Percentiles rank a stretch among this genome's conserved stretches.
These are phyloP conservation scores for Sedum album DNA, from an alignment of 164 flowering plant genomes.

Conservation along the genomic window DNA sequence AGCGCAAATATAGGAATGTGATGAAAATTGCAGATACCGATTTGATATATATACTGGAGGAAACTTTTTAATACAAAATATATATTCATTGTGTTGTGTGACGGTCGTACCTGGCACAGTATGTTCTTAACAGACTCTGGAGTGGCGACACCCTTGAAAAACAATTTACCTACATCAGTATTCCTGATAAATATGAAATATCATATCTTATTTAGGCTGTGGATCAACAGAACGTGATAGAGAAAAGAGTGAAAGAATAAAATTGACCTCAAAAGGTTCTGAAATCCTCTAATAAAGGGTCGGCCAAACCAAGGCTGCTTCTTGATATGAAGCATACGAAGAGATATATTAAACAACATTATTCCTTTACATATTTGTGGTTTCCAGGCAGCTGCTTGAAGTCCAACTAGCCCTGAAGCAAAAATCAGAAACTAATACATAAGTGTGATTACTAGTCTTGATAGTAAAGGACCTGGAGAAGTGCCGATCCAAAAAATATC, in stretches of 20 bases:
- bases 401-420: constrained; percentile 78
- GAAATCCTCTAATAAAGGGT: constrained; percentile 77
- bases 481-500: too few species aligned
- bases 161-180: constrained; percentile 59
- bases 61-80: too few species aligned
- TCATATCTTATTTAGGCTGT: not conserved
- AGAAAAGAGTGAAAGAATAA: not conserved
- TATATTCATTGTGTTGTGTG: not conserved
- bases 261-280: constrained; percentile 63
- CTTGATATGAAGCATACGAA: constrained; percentile 86
- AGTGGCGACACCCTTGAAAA: constrained; percentile 70
- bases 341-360: constrained; percentile 73
- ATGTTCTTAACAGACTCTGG: constrained; percentile 69
- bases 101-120: constrained; percentile 68
- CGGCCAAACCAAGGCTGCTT: constrained; percentile 90
- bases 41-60: too few species aligned
- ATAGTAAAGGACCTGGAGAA: too few species aligned
- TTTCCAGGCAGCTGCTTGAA: constrained; percentile 77
- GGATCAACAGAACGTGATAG: not conserved
- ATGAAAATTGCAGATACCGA: too few species aligned
- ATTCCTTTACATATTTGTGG: constrained; percentile 75
- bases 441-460: too few species aligned
- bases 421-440: too few species aligned
- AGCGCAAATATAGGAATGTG: too few species aligned
- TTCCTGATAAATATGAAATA: constrained; percentile 39